Evolutionary conservation across 768 basidiomycete genomes (phyloP).

Genomic region (Tylopilus vinaceipallidus): DNA sequence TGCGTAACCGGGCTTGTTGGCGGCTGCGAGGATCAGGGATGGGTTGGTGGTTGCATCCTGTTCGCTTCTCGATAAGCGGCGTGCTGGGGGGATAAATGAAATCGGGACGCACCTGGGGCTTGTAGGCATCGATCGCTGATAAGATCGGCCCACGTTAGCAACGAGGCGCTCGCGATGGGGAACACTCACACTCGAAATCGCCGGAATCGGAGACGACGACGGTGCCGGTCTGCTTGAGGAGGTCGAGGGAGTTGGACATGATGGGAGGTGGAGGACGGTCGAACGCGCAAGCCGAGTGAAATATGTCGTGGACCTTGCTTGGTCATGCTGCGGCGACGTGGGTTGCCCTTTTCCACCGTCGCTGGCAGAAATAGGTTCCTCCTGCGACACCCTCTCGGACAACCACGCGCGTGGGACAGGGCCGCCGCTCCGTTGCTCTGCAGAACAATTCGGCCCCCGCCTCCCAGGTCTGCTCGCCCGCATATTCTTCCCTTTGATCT

Average conservation of each 20-base stretch:
- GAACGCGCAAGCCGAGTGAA: constrained; percentile 12
- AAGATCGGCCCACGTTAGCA: constrained; percentile 26
- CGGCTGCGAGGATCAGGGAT: constrained; percentile 89
- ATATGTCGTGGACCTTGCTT: constrained; percentile 15
- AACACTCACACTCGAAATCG: constrained; percentile 75
- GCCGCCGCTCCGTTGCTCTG: too few species aligned
- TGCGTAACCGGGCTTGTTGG: constrained; percentile 84
- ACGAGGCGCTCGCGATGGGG: constrained; percentile 16
- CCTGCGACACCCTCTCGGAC: too few species aligned
- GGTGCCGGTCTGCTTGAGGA: constrained; percentile 89
- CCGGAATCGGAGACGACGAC: constrained; percentile 97
- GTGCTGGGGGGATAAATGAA: constrained; percentile 10
- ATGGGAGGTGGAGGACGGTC: constrained; percentile 32
- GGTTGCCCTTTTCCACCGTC: constrained; percentile 19
- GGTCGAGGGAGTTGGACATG: constrained; percentile 81
- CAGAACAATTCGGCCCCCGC: too few species aligned
- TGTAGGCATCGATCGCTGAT: constrained; percentile 91
- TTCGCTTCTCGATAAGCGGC: constrained; percentile 11
- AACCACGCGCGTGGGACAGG: too few species aligned
- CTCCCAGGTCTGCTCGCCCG: not conserved
- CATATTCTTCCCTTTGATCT: not conserved
- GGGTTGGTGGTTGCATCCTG: constrained; percentile 99
- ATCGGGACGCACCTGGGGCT: constrained; percentile 67
- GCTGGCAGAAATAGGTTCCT: too few species aligned
- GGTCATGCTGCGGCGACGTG: constrained; percentile 6